These are phyloP conservation scores for Pyricularia sp. DNA, from an alignment of 2,329 filamentous ascomycete species.

Conservation along the genomic window DNA sequence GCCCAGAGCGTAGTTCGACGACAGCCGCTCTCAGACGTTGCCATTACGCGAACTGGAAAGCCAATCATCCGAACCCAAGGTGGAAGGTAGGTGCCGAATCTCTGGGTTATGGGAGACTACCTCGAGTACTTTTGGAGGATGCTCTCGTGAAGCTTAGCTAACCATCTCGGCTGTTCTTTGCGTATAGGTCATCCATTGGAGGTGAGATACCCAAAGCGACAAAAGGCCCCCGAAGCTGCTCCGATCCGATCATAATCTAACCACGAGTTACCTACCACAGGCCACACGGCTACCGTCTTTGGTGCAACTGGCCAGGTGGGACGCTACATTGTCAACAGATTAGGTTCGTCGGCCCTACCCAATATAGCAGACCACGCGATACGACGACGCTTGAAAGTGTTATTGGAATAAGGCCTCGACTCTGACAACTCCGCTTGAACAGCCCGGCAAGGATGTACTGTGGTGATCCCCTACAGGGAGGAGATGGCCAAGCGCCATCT, in stretches of 20 bases:
- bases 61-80: conserved; percentile 82
- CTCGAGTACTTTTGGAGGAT: neutral
- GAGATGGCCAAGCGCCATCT: conserved; percentile 97
- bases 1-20: conserved; percentile 37
- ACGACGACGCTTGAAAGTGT: neutral
- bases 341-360: conserved; percentile 45
- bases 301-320: conserved; percentile 93
- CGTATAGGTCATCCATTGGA: conserved; percentile 68
- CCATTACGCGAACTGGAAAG: conserved; percentile 93
- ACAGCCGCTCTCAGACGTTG: conserved; percentile 65
- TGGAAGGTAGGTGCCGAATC: conserved; percentile 61
- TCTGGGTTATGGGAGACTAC: neutral
- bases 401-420: neutral
- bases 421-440: conserved; percentile 13
- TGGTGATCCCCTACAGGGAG: conserved; percentile 88
- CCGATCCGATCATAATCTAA: conserved; percentile 15
- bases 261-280: conserved; percentile 31
- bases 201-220: conserved; percentile 41
- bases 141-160: conserved; percentile 16
- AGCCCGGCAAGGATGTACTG: conserved; percentile 91
- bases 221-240: conserved; percentile 4
- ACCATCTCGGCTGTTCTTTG: neutral
- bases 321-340: conserved; percentile 92
- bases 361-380: neutral
- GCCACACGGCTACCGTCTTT: conserved; percentile 95